Conservation (phyloP, 495 filamentous ascomycete species). For the Penicillium canariense region DNA sequence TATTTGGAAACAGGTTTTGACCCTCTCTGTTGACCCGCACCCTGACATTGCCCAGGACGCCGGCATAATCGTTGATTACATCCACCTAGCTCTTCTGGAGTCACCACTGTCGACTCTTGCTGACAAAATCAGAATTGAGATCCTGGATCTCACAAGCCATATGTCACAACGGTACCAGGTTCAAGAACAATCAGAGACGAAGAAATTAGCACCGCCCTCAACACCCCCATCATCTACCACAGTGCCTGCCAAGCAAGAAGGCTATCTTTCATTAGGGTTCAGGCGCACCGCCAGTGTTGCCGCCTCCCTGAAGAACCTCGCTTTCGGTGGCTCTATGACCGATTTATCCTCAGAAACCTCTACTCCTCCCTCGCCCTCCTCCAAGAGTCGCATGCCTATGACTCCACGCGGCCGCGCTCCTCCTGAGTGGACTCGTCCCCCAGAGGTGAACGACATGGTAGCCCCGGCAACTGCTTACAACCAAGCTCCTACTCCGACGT, state of each 20-base stretch:
- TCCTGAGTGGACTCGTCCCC: slow-evolving; percentile 69
- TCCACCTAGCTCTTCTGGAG: slow-evolving; percentile 71
- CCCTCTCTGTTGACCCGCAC: slow-evolving; percentile 89
- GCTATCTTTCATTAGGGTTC: slow-evolving; percentile 63
- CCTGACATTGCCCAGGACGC: slow-evolving; percentile 89
- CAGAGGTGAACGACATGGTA: slow-evolving; percentile 73
- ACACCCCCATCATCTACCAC: slow-evolving; percentile 45
- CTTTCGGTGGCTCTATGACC: slow-evolving; percentile 50
- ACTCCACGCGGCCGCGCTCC: slow-evolving; percentile 58
- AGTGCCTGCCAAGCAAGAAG: slow-evolving; percentile 54
- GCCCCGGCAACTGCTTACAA: slow-evolving; percentile 69
- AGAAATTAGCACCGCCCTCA: slow-evolving; percentile 44
- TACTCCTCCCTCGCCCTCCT: slow-evolving; percentile 32
- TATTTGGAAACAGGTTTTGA: slow-evolving; percentile 89
- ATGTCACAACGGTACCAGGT: slow-evolving; percentile 47
- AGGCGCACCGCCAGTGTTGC: slow-evolving; percentile 70
- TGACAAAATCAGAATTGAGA: slow-evolving; percentile 72
- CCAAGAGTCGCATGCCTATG: slow-evolving; percentile 42
- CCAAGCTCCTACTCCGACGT: slow-evolving; percentile 70
- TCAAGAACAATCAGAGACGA: slow-evolving; percentile 38
- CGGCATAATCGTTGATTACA: slow-evolving; percentile 74
- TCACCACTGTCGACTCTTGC: slow-evolving; percentile 71
- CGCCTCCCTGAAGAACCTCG: slow-evolving; percentile 65
- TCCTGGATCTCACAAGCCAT: slow-evolving; percentile 57
- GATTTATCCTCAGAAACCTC: slow-evolving; percentile 29